Evolutionary conservation across 2,329 filamentous ascomycete species (phyloP).

Genomic region (Pseudogymnoascus verrucosus): DNA sequence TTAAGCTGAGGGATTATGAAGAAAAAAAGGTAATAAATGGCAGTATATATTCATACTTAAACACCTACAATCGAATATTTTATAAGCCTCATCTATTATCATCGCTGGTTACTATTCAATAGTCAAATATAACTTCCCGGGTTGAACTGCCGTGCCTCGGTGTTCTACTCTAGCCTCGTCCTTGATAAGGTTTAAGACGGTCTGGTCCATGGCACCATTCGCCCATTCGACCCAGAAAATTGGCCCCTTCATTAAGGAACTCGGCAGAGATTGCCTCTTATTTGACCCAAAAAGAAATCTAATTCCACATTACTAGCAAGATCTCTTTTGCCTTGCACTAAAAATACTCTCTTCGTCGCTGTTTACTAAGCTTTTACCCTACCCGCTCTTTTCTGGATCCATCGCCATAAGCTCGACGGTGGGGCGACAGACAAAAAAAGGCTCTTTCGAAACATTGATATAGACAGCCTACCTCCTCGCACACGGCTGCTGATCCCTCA

Average conservation of each 20-base stretch:
- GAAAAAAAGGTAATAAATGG: neutral
- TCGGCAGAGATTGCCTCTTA: neutral
- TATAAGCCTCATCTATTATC: neutral
- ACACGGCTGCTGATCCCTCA: neutral
- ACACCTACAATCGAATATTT: neutral
- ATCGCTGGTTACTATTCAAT: neutral
- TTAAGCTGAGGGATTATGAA: neutral
- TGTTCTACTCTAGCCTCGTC: neutral
- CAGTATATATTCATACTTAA: neutral
- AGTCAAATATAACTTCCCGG: neutral
- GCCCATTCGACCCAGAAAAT: neutral
- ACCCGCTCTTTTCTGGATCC: neutral
- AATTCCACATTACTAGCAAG: neutral
- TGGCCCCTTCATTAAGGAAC: neutral
- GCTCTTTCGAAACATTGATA: neutral
- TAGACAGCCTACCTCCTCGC: neutral
- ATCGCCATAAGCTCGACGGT: neutral
- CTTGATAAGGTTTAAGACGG: neutral
- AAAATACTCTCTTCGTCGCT: neutral
- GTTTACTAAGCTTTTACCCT: neutral
- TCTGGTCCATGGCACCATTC: neutral
- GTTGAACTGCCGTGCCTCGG: neutral
- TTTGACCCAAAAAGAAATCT: neutral
- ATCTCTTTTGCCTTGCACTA: neutral
- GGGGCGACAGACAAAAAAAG: neutral